Conservation (phyloP, 1,284 basidiomycete species). For the Flammula alnicola region DNA sequence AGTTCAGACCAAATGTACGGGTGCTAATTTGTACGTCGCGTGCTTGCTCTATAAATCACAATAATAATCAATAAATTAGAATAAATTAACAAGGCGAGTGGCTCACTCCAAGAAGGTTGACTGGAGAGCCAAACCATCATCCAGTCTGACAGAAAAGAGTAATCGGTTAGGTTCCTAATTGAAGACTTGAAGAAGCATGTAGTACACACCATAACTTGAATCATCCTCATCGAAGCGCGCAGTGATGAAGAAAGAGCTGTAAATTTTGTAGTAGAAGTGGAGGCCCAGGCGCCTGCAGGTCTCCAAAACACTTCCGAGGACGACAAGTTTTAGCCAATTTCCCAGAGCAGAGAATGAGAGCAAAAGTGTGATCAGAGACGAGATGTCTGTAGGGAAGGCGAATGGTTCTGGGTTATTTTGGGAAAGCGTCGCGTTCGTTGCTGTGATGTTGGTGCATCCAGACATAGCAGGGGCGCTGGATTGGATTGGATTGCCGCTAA, state of each 20-base stretch:
- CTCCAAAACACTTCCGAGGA: conserved; percentile 66
- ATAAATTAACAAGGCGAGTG: conserved; percentile 1
- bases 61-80: conserved; percentile 1
- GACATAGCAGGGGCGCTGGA: not conserved
- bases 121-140: conserved; percentile 66
- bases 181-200: conserved; percentile 1
- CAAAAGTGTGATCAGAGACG: conserved; percentile 43
- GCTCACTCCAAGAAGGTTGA: conserved; percentile 51
- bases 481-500: conserved; percentile 16
- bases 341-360: conserved; percentile 55
- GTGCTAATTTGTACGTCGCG: conserved; percentile 60
- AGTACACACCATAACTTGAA: conserved; percentile 55
- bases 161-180: not conserved
- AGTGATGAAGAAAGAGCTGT: conserved; percentile 64
- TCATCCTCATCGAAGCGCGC: conserved; percentile 66
- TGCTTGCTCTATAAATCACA: conserved; percentile 38
- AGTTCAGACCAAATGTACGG: conserved; percentile 40
- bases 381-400: conserved; percentile 27
- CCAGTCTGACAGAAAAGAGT: conserved; percentile 47
- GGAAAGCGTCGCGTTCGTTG: conserved; percentile 2
- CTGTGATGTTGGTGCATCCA: conserved; percentile 10
- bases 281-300: conserved; percentile 51
- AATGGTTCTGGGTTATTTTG: not conserved
- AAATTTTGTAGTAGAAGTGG: conserved; percentile 45
- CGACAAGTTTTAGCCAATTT: conserved; percentile 69